Conservation (phyloP, 1,284 basidiomycete species). For the Singerocomus inundabilis region DNA sequence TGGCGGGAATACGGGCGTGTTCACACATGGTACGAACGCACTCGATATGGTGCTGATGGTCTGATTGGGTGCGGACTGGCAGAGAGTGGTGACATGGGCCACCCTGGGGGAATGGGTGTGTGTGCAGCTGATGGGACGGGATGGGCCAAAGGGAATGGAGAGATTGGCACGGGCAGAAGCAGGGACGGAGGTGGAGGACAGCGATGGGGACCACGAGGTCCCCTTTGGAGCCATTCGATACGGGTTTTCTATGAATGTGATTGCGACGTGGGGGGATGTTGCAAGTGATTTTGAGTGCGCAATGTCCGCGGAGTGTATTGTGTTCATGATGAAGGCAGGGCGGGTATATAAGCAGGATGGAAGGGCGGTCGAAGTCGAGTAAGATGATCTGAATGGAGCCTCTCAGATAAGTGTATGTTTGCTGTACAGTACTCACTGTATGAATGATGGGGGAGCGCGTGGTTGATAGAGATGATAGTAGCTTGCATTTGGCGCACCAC, state of each 20-base stretch:
- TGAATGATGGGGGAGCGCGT: background rate
- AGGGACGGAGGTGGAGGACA: slow-evolving; percentile 17
- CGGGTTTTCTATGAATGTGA: slow-evolving; percentile 61
- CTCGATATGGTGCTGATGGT: slow-evolving; percentile 64
- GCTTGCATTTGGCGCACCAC: background rate
- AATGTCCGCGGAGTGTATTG: slow-evolving; percentile 42
- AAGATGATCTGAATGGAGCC: background rate
- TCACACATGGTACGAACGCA: slow-evolving; percentile 60
- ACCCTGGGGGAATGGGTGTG: slow-evolving; percentile 61
- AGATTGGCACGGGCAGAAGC: slow-evolving; percentile 32
- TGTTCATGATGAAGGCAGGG: slow-evolving; percentile 61
- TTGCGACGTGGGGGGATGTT: slow-evolving; percentile 50
- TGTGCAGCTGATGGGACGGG: slow-evolving; percentile 51
- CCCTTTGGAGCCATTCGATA: slow-evolving; percentile 53
- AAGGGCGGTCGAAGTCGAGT: slow-evolving; percentile 11
- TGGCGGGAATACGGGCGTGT: slow-evolving; percentile 64
- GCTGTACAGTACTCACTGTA: too few relatives aligned
- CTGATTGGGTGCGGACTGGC: slow-evolving; percentile 51
- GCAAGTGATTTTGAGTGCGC: slow-evolving; percentile 49
- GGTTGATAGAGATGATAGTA: too few relatives aligned
- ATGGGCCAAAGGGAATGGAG: slow-evolving; percentile 38
- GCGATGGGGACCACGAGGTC: slow-evolving; percentile 51
- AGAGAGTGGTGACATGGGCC: slow-evolving; percentile 53
- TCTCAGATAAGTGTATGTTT: too few relatives aligned
- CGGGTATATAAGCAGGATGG: slow-evolving; percentile 48